Conservation (phyloP, 306 rosid species). For the Calophaca sinica region DNA sequence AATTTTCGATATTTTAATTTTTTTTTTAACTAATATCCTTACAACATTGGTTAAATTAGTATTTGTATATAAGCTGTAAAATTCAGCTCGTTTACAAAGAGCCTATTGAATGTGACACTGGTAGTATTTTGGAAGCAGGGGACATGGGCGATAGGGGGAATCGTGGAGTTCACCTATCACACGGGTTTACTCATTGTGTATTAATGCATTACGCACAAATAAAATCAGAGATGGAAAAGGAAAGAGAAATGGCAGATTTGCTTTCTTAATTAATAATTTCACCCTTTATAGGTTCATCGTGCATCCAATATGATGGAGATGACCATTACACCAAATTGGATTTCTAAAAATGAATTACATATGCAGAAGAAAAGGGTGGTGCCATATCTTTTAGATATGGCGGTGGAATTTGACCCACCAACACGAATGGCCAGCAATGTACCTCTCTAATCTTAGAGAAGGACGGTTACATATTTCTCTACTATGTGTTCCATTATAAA, state of each 20-base stretch:
- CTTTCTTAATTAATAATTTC: not conserved
- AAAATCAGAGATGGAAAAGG: not conserved
- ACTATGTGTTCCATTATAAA: not conserved
- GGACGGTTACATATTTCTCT: not conserved
- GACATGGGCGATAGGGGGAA: constrained; percentile 6
- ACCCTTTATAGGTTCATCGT: constrained; percentile 16
- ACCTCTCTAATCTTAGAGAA: not conserved
- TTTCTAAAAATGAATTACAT: not conserved
- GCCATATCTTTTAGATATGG: not conserved
- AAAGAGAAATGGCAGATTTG: not conserved
- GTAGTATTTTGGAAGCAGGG: not conserved
- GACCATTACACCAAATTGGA: constrained; percentile 1
- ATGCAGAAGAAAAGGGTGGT: constrained; percentile 17
- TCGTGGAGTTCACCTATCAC: not conserved
- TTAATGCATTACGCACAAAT: not conserved
- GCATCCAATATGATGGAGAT: constrained; percentile 14
- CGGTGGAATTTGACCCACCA: constrained; percentile 33
- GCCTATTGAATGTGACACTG: not conserved
- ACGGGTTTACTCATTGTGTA: not conserved
- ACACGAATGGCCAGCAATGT: constrained; percentile 6
- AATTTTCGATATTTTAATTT: too few relatives aligned
- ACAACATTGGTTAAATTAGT: too few relatives aligned
- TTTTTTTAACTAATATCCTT: too few relatives aligned
- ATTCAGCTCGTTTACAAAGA: too few relatives aligned
- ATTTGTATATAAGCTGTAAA: too few relatives aligned